These are phyloP conservation scores for Neofusicoccum cordaticola DNA, from an alignment of 2,329 filamentous ascomycete species.

Conservation along the genomic window DNA sequence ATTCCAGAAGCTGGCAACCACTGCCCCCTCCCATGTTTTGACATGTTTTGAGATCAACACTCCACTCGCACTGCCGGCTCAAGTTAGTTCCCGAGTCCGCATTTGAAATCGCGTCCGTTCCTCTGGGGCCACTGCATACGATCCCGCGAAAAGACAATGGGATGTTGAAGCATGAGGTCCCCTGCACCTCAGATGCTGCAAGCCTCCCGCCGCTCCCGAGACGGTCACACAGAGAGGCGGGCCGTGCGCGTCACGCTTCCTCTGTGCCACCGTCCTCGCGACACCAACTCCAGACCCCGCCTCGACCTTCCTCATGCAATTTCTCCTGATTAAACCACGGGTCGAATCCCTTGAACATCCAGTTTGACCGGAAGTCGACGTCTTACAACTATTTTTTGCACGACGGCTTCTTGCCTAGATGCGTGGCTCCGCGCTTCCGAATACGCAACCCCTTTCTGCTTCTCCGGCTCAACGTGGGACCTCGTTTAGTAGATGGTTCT, in stretches of 20 bases:
- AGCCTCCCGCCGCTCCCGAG: slow-evolving; percentile 1
- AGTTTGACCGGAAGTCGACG: not conserved
- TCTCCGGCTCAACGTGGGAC: not conserved
- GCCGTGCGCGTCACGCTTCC: not conserved
- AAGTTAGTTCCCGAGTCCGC: not conserved
- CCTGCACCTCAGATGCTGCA: not conserved
- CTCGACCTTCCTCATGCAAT: not conserved
- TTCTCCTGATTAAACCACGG: not conserved
- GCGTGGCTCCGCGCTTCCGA: not conserved
- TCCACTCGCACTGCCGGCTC: not conserved
- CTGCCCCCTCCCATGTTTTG: not conserved
- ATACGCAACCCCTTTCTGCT: not conserved
- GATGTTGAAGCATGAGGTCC: too few relatives aligned
- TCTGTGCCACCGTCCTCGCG: not conserved
- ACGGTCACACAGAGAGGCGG: not conserved
- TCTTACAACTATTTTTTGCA: not conserved
- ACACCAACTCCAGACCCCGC: not conserved
- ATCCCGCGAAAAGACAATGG: not conserved
- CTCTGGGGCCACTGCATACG: not conserved
- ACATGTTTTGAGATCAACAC: not conserved
- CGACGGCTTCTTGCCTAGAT: not conserved
- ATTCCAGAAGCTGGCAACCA: not conserved
- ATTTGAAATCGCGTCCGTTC: not conserved
- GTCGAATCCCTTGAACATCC: not conserved
- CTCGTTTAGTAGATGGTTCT: not conserved